Base-by-base conservation (phyloP, 2,329 filamentous ascomycete species). In the Blumeria hordei region DNA sequence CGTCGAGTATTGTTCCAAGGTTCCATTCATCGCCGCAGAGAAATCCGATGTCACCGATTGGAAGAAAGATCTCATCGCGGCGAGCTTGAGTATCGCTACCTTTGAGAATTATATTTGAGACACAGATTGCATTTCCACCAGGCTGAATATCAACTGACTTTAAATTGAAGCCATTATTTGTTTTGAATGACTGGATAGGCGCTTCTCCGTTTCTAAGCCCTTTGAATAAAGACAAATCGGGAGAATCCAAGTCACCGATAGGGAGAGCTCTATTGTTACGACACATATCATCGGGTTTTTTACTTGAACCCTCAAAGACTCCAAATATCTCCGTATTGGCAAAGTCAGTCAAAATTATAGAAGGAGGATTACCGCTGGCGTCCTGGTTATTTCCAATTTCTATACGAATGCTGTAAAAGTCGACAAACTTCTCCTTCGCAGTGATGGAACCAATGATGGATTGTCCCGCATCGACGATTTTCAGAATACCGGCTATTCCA, bases 41-140 rank as follows among this genome's bases (percentile, higher is more conserved):
- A 18, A 36, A 52, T 10, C 47, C 49, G 11, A 52, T 7, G 18
- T 52, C 16, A n/a, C 49, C 49, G 11, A 52, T 37, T 7, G 49
- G 49, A 52, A 52, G 35, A 36, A 52, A 36, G 6, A 52, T 36
- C n/a, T 52, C 49, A 10, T 37, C 49, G 6, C 49, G 47, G 8
- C 7, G 49, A 18, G 33, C 32, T 36, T 52, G 33, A 18, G 49
- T 18, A 33, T 52, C 34, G 18, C 49, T 52, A 35, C 49, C 33
- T 36, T 52, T 52, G n/a, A 52, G 16, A 34, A 52, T 36, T 5
- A 52, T 52, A n/a, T 52, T 52, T 18, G 49, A 52, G 18, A 52
- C 37, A 52, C 49, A 52, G 14, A 52, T 34, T 6, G 49, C 5
- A 8, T 52, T 36, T 14, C n/a, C 18, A n/a, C 32, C 49, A 16